phyloP scores from a whole-genome alignment of 129 eudicot species.

The Dittrichia graveolens region DNA sequence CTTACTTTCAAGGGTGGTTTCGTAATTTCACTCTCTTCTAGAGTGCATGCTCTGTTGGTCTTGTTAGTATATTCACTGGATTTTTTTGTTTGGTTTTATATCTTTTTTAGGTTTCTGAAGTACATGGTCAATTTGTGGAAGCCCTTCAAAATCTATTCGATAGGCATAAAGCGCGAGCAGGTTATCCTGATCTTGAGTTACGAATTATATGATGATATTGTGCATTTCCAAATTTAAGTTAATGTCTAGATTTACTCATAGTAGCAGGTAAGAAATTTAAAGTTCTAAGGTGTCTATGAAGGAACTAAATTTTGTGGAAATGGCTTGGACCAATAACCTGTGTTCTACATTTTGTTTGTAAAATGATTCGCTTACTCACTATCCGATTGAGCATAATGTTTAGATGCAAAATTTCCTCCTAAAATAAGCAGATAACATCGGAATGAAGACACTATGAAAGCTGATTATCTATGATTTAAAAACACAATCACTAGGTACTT shows the following conservation, averaged over 20 bases:
- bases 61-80: background rate
- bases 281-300: background rate
- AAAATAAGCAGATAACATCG: too few relatives aligned
- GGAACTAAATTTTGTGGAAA: constrained; percentile 4
- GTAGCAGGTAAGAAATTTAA: background rate
- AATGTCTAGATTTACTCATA: background rate
- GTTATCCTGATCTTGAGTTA: constrained; percentile 58
- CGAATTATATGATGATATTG: constrained; percentile 46
- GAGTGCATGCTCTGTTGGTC: background rate
- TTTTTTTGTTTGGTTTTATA: constrained; percentile 6
- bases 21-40: background rate
- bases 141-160: constrained; percentile 68
- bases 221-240: background rate
- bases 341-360: background rate
- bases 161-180: constrained; percentile 66
- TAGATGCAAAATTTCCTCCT: too few relatives aligned
- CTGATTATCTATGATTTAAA: too few relatives aligned
- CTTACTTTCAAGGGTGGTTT: constrained; percentile 2
- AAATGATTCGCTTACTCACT: background rate
- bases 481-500: background rate
- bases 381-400: background rate
- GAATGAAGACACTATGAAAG: too few relatives aligned
- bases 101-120: constrained; percentile 59
- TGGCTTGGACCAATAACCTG: background rate
- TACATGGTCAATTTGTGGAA: constrained; percentile 65